Evolutionary conservation across 139 green algal genomes (phyloP).

Genomic region (Haematococcus sp.): DNA sequence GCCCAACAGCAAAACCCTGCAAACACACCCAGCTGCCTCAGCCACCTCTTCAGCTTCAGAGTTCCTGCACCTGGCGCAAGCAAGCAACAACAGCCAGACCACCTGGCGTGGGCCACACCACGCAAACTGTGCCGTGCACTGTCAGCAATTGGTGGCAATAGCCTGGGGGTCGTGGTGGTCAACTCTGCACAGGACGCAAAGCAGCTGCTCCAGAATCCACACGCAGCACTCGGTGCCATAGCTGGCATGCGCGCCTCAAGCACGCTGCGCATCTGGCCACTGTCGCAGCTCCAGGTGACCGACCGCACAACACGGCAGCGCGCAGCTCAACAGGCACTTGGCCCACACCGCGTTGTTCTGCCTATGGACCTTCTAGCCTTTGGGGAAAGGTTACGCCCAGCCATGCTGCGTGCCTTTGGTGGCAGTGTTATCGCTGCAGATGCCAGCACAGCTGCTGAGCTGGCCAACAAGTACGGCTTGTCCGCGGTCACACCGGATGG

Average conservation of each 20-base stretch:
- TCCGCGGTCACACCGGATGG: conserved; percentile 32
- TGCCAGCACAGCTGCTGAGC: conserved; percentile 29
- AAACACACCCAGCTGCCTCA: no score
- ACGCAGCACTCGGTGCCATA: not conserved
- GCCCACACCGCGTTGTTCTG: conserved; percentile 7
- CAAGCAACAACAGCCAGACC: conserved; percentile 1
- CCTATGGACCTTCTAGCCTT: conserved; percentile 33
- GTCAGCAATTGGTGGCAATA: conserved; percentile 23
- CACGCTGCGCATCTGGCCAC: conserved; percentile 40
- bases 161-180: conserved; percentile 18
- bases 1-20: no score
- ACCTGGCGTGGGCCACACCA: not conserved
- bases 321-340: conserved; percentile 23
- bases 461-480: conserved; percentile 25
- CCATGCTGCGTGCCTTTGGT: conserved; percentile 42
- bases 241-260: not conserved
- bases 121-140: conserved; percentile 9
- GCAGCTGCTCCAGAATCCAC: conserved; percentile 7
- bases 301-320: conserved; percentile 17
- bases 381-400: conserved; percentile 4
- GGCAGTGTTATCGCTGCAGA: conserved; percentile 37
- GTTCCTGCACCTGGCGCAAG: not conserved
- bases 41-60: conserved; percentile 16
- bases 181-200: conserved; percentile 6
- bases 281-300: conserved; percentile 26